Percentiles rank a stretch among this genome's conserved stretches.
Conservation (phyloP, 176 grass and related monocot genomes). For the Secale cereale region DNA sequence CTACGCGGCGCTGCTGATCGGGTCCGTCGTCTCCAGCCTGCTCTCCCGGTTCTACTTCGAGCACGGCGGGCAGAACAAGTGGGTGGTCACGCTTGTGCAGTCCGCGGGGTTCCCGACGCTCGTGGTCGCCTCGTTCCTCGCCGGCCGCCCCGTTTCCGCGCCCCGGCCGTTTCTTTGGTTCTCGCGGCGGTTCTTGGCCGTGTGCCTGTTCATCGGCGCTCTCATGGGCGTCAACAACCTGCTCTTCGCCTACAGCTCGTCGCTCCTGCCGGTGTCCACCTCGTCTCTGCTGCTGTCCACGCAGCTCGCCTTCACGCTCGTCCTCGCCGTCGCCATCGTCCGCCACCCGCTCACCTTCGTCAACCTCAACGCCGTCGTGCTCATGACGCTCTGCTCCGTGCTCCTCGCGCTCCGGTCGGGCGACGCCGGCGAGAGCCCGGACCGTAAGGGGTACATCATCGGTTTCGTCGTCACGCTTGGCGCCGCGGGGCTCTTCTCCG, state of each 20-base stretch:
- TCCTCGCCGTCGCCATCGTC: slow-evolving; percentile 70
- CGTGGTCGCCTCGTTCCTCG: slow-evolving; percentile 44
- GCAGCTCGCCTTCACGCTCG: slow-evolving; percentile 75
- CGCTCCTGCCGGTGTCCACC: slow-evolving; percentile 87
- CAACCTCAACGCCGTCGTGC: slow-evolving; percentile 80
- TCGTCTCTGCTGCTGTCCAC: slow-evolving; percentile 84
- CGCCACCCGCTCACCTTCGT: slow-evolving; percentile 69
- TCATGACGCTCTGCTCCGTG: slow-evolving; percentile 70
- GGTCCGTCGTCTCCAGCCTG: slow-evolving; percentile 63
- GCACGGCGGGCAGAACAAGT: slow-evolving; percentile 63
- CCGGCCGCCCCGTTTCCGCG: slow-evolving; percentile 9
- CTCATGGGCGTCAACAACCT: slow-evolving; percentile 85
- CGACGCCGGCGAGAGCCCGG: slow-evolving; percentile 34
- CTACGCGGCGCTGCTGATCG: slow-evolving; percentile 62
- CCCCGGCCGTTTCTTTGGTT: slow-evolving; percentile 44
- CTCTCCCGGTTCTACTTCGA: slow-evolving; percentile 87
- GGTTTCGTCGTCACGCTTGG: slow-evolving; percentile 73
- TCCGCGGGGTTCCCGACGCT: slow-evolving; percentile 76
- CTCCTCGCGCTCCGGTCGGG: slow-evolving; percentile 51
- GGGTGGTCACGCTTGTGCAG: slow-evolving; percentile 85
- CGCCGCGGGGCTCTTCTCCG: slow-evolving; percentile 68
- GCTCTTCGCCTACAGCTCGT: slow-evolving; percentile 66
- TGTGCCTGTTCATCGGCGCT: slow-evolving; percentile 57
- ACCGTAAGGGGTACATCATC: slow-evolving; percentile 30
- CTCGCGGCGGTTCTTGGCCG: slow-evolving; percentile 37